Conservation (phyloP, 495 filamentous ascomycete species). For the Lineolata rhizophorae region DNA sequence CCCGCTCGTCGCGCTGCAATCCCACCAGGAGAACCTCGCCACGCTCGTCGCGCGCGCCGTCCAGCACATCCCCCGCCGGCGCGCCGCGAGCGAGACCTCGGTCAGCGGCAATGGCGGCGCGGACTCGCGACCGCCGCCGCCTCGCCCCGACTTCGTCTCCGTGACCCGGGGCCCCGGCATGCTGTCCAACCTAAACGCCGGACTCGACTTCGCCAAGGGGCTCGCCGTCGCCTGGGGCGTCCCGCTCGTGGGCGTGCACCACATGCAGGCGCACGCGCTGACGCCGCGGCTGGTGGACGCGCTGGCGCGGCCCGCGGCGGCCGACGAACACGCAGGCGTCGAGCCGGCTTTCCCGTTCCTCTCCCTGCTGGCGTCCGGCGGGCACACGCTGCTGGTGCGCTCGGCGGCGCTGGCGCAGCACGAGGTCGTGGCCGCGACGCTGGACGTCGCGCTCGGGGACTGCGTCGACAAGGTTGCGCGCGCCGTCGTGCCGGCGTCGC, state of each 20-base stretch:
- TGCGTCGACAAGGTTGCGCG: slow-evolving; percentile 68
- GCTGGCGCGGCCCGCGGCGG: slow-evolving; percentile 17
- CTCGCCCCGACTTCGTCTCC: slow-evolving; percentile 55
- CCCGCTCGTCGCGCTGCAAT: slow-evolving; percentile 47
- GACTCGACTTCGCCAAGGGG: slow-evolving; percentile 72
- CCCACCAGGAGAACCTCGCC: slow-evolving; percentile 47
- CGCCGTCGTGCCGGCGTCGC: slow-evolving; percentile 40
- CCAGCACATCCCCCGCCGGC: slow-evolving; percentile 22
- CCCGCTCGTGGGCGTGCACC: slow-evolving; percentile 68
- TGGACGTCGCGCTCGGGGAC: slow-evolving; percentile 66
- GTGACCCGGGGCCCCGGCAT: slow-evolving; percentile 86
- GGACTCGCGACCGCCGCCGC: too few relatives aligned
- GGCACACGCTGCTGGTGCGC: slow-evolving; percentile 69
- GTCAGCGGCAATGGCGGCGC: neutral
- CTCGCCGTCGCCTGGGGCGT: slow-evolving; percentile 63
- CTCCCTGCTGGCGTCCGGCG: slow-evolving; percentile 76
- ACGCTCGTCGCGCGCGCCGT: slow-evolving; percentile 43
- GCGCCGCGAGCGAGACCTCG: neutral
- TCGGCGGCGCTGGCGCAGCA: slow-evolving; percentile 45
- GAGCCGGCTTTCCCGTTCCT: slow-evolving; percentile 52
- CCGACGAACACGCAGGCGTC: neutral
- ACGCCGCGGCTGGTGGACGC: slow-evolving; percentile 64
- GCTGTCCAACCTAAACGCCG: slow-evolving; percentile 46
- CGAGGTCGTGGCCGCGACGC: slow-evolving; percentile 41
- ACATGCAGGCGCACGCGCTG: slow-evolving; percentile 92